Conservation (phyloP, 257 asterid genomes). For the Solanum corneliomulleri region DNA sequence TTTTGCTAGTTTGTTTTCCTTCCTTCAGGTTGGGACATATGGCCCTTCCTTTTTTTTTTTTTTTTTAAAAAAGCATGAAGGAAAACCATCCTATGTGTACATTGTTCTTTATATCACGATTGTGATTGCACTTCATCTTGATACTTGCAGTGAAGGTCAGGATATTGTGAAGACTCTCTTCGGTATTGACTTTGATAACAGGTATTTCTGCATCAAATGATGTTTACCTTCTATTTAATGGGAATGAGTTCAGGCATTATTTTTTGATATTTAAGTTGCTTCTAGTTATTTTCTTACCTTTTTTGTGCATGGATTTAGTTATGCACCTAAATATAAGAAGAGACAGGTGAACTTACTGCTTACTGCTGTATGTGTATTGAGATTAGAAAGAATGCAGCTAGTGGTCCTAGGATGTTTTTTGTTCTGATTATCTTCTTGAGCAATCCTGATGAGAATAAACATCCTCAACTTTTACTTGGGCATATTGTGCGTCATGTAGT, state of each 20-base stretch:
- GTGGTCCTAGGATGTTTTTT: background rate
- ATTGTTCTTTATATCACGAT: background rate
- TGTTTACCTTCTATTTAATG: background rate
- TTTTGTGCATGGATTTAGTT: background rate
- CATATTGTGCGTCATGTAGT: background rate
- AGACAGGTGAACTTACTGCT: background rate
- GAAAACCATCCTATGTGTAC: background rate
- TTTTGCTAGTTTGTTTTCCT: background rate
- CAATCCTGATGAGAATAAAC: background rate
- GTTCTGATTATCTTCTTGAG: background rate
- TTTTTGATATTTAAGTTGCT: background rate
- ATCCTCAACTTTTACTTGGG: background rate
- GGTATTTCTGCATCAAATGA: constrained; percentile 34
- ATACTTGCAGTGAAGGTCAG: constrained; percentile 56
- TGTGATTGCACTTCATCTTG: background rate
- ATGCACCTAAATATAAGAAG: background rate
- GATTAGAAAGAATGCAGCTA: background rate
- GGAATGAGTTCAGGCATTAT: background rate
- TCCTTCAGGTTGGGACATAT: background rate
- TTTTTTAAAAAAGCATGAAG: background rate
- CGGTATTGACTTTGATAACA: constrained; percentile 84
- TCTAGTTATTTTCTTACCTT: background rate
- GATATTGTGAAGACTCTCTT: constrained; percentile 75
- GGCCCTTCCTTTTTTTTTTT: background rate
- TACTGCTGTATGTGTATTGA: background rate